phyloP scores from a whole-genome alignment of 2,329 filamentous ascomycete genomes.

The Fusarium siculi region DNA sequence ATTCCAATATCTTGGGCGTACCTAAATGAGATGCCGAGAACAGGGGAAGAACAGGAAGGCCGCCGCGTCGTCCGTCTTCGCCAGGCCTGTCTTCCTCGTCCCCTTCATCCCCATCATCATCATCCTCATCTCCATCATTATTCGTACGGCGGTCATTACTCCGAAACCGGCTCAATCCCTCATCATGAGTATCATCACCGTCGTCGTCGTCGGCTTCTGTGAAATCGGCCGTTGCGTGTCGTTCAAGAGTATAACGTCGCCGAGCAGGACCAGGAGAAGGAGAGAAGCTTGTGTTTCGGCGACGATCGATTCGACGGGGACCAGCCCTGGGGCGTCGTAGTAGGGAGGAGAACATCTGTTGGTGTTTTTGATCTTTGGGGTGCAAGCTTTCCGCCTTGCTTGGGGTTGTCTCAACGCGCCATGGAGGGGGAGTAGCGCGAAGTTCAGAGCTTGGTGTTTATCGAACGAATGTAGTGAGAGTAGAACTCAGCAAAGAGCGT shows the following conservation, averaged over 20 bases:
- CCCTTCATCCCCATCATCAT: constrained; percentile 55
- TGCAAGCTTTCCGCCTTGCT: constrained; percentile 43
- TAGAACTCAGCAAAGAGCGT: constrained; percentile 28
- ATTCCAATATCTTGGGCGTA: constrained; percentile 49
- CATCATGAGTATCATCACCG: constrained; percentile 54
- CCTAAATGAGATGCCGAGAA: constrained; percentile 84
- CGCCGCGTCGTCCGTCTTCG: constrained; percentile 41
- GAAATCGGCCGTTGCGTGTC: constrained; percentile 72
- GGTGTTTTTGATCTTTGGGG: constrained; percentile 19
- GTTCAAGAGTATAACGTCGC: constrained; percentile 43
- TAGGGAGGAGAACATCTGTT: constrained; percentile 53
- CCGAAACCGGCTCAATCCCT: constrained; percentile 42
- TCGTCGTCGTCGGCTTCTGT: constrained; percentile 70
- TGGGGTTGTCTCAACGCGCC: constrained; percentile 42
- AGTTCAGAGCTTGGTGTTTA: constrained; percentile 15
- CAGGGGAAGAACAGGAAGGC: constrained; percentile 71
- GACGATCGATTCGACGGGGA: constrained; percentile 48
- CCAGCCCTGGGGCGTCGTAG: constrained; percentile 49
- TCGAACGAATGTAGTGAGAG: constrained; percentile 41
- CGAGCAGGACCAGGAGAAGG: constrained; percentile 47
- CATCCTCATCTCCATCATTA: constrained; percentile 60
- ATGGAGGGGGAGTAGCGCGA: constrained; percentile 33
- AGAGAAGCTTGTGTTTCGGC: constrained; percentile 44
- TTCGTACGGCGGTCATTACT: constrained; percentile 40
- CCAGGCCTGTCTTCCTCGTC: constrained; percentile 58